Conservation (phyloP, 2,329 filamentous ascomycete genomes). For the Fonsecaea pugnacius region DNA sequence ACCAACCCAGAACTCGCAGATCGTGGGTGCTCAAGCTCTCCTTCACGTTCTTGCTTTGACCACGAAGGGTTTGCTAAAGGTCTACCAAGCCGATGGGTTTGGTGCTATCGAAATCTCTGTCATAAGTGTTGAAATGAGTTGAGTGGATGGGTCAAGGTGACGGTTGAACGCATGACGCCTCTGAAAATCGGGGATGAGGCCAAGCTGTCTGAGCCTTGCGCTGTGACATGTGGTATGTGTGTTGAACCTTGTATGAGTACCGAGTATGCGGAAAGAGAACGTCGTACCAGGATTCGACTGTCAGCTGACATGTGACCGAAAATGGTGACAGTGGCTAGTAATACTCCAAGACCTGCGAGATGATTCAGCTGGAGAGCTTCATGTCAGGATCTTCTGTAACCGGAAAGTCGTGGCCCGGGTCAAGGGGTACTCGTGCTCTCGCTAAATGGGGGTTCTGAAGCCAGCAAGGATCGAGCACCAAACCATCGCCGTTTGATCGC, state of each 20-base stretch:
- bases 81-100: constrained; percentile 62
- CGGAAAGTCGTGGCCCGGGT: constrained; percentile 14
- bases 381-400: constrained; percentile 6
- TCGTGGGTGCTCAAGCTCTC: constrained; percentile 74
- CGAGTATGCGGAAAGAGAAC: neutral
- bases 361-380: neutral
- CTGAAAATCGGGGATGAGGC: neutral
- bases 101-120: constrained; percentile 37
- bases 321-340: neutral
- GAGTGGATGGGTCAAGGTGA: neutral
- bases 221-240: neutral
- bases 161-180: neutral
- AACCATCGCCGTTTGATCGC: constrained; percentile 17
- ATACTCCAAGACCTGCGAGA: neutral
- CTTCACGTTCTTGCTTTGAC: constrained; percentile 73
- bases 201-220: neutral
- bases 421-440: neutral
- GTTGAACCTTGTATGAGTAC: neutral
- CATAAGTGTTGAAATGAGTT: constrained; percentile 14
- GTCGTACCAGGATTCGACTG: neutral
- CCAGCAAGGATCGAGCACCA: constrained; percentile 1
- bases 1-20: constrained; percentile 57
- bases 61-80: constrained; percentile 65
- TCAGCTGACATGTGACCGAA: neutral
- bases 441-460: constrained; percentile 11